phyloP scores from a whole-genome alignment of 208 protist genomes.

The Trypanosoma lewisi region DNA sequence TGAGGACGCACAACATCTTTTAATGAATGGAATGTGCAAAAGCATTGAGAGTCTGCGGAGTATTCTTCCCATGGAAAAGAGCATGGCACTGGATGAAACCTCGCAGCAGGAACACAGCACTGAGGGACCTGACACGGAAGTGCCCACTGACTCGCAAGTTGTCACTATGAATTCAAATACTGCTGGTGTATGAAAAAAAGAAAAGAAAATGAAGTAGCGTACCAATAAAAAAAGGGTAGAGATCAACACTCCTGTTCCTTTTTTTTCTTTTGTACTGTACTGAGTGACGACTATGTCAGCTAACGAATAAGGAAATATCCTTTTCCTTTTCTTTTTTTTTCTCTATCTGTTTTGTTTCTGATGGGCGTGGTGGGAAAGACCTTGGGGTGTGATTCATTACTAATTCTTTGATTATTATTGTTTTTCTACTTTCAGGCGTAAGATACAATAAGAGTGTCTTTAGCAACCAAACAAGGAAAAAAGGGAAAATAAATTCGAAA shows the following conservation, averaged over 20 bases:
- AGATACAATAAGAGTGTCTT: no score
- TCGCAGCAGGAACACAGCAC: neutral
- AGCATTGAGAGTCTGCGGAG: slow-evolving; percentile 28
- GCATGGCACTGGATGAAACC: neutral
- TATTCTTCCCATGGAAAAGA: slow-evolving; percentile 12
- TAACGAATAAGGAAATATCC: no score
- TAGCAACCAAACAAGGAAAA: neutral
- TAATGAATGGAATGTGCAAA: slow-evolving; percentile 30
- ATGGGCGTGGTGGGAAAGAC: neutral
- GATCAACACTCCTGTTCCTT: no score
- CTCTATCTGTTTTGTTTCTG: slow-evolving; percentile 13
- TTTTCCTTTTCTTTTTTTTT: neutral
- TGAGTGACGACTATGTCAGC: neutral
- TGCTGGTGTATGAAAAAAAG: neutral
- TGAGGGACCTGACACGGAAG: neutral
- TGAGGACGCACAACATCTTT: slow-evolving; percentile 17
- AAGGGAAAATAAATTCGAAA: neutral
- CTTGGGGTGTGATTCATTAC: no score
- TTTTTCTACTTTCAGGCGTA: no score
- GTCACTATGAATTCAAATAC: neutral
- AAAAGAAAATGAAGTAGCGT: neutral
- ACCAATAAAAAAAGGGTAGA: no score
- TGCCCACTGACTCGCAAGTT: neutral
- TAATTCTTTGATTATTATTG: no score
- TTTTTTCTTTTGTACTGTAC: no score